Percentiles rank a stretch among this genome's conserved stretches.
These are phyloP conservation scores for Ganoderma lingzhi DNA, from an alignment of 1,284 basidiomycete species.

Conservation along the genomic window DNA sequence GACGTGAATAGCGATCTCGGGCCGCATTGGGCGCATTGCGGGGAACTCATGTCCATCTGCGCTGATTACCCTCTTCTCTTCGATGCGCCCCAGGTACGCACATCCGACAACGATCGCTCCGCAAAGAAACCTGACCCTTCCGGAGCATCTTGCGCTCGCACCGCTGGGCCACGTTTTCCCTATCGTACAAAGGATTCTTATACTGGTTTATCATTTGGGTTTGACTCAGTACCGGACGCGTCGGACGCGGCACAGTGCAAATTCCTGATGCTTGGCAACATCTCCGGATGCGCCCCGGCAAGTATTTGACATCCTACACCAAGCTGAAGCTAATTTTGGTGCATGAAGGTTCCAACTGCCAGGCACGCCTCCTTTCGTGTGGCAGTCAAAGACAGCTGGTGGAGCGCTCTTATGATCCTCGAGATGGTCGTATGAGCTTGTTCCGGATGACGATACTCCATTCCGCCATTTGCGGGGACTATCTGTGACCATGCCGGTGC, in stretches of 20 bases:
- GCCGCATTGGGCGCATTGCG: slow-evolving; percentile 4
- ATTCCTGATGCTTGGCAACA: neutral
- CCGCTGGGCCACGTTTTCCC: slow-evolving; percentile 1
- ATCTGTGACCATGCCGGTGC: neutral
- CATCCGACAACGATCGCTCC: neutral
- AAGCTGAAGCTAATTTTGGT: slow-evolving; percentile 7
- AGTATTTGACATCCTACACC: slow-evolving; percentile 6
- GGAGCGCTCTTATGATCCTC: neutral
- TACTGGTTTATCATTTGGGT: neutral
- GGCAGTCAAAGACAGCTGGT: neutral
- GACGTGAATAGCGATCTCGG: slow-evolving; percentile 13
- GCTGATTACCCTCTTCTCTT: slow-evolving; percentile 5
- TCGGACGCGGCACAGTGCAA: neutral
- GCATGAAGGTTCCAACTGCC: slow-evolving; percentile 1
- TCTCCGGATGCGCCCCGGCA: neutral
- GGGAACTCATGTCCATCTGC: slow-evolving; percentile 10
- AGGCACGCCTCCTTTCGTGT: slow-evolving; percentile 4
- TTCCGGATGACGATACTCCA: neutral
- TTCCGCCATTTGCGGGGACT: neutral
- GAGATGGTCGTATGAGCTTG: neutral
- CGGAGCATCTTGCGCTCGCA: neutral
- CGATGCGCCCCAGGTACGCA: neutral
- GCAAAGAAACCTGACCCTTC: neutral
- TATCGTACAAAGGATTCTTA: neutral
- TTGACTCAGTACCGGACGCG: slow-evolving; percentile 1